Conservation (phyloP, 441 rosid genomes). For the Euphorbia celastroides region DNA sequence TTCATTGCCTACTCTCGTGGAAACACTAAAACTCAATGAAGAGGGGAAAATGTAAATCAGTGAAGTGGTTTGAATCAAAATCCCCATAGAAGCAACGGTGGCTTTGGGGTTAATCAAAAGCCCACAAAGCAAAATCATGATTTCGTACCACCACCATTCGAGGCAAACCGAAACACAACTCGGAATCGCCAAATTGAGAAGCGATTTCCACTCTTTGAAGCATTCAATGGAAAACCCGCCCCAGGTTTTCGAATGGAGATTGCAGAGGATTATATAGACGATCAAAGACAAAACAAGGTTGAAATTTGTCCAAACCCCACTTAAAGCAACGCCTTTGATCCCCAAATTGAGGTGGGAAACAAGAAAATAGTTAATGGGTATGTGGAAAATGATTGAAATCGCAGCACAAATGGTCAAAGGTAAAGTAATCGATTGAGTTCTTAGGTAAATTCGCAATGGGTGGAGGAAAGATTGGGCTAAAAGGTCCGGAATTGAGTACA, state of each 20-base stretch:
- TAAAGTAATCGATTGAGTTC: constrained; percentile 70
- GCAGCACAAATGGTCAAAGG: constrained; percentile 69
- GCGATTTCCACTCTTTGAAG: constrained; percentile 57
- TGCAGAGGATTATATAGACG: constrained; percentile 48
- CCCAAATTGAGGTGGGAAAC: constrained; percentile 56
- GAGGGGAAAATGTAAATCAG: constrained; percentile 86
- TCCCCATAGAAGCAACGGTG: constrained; percentile 89
- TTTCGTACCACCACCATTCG: constrained; percentile 99
- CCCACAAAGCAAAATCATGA: constrained; percentile 87
- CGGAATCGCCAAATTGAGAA: constrained; percentile 61
- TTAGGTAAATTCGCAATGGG: constrained; percentile 75
- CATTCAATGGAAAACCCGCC: constrained; percentile 49
- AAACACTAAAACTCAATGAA: constrained; percentile 81
- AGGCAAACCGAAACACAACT: constrained; percentile 90
- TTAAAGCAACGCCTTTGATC: constrained; percentile 63
- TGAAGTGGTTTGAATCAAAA: constrained; percentile 83
- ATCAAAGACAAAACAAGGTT: constrained; percentile 51
- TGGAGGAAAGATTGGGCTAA: constrained; percentile 70
- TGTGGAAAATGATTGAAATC: constrained; percentile 52
- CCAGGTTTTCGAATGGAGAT: constrained; percentile 44
- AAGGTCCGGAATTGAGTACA: constrained; percentile 78
- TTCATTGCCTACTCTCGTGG: constrained; percentile 85
- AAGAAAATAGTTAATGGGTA: constrained; percentile 63
- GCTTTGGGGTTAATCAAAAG: constrained; percentile 54
- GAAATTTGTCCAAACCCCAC: constrained; percentile 67